Base-by-base conservation (phyloP, 2,329 filamentous ascomycete genomes). In the Scedosporium aurantiacum region DNA sequence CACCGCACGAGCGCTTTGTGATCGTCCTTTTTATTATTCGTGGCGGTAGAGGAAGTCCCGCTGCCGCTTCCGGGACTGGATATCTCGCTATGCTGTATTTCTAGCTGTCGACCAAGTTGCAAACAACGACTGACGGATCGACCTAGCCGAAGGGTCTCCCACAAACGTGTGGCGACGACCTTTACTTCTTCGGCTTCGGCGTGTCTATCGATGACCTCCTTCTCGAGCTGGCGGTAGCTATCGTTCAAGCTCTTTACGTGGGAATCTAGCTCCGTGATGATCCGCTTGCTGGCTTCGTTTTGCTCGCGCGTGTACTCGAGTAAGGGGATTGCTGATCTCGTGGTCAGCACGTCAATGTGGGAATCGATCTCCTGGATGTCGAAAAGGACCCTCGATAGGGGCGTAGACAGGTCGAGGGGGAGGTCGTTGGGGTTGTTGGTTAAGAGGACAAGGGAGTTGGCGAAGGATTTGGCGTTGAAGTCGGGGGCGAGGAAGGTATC, bases 321-420 rank as follows among this genome's bases (percentile, higher is more conserved):
- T 28, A 99, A 80, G 0, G 91, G 89, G 0, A 93, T 77, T 2
- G 94, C 91, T 28, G 87, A 89, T 65, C 89, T 87, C 2, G 91
- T 94, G 5, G 93, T 95, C 47, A 97, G 82, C 3, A 84, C 83
- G 72, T 99, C 91, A 65, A 99, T 96, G 71, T 96, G 91, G 0
- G 92, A 96, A 75, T 97, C 93, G 66, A 99, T 88, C 74, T 97
- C 94, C 71, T 97, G 94, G 2, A 94, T 87, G 74, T 99, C 94
- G 75, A 99, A 99, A 5, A 97, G 85, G 4, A 97, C 92, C 61
- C 91, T 86, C 4, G 92, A 96, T 57, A 99, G 82, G 2, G 94
- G 93, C 16, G 94, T 97, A 5, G 91, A 93, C 62, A 99, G 88
- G 73, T 99, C 94, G 68, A 97, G 83, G 5, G 91, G 89, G 1